Conservation (phyloP, 306 rosid species). For the Vigna unguiculata region DNA sequence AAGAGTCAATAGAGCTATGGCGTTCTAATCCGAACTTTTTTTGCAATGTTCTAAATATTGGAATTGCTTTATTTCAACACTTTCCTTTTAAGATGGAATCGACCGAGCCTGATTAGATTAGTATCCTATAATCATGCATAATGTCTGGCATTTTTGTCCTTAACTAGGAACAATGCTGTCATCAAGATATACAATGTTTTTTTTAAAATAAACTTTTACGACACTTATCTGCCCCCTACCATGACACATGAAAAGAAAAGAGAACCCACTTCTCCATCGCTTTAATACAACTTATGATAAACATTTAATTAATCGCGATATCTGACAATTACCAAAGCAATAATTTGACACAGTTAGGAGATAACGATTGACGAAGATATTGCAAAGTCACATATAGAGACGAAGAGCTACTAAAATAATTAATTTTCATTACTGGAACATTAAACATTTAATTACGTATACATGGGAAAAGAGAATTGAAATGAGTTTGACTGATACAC, state of each 20-base stretch:
- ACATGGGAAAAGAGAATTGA: conserved; percentile 46
- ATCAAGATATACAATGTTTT: conserved; percentile 8
- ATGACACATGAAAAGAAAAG: conserved; percentile 45
- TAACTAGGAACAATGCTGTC: conserved; percentile 28
- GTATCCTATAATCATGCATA: conserved; percentile 36
- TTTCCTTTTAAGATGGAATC: conserved; percentile 42
- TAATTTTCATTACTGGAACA: conserved; percentile 37
- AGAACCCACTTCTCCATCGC: conserved; percentile 2
- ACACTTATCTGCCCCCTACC: conserved; percentile 45
- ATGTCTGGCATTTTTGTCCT: conserved; percentile 49
- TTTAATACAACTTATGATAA: conserved; percentile 6
- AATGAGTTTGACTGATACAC: conserved; percentile 49
- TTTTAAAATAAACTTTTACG: background rate
- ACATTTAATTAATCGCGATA: background rate
- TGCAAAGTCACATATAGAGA: background rate
- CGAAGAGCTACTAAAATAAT: conserved; percentile 36
- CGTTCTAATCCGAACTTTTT: conserved; percentile 30
- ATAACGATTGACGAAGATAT: conserved; percentile 9
- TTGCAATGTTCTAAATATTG: conserved; percentile 38
- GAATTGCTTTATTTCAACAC: conserved; percentile 13
- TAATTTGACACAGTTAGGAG: conserved; percentile 22
- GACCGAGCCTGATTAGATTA: conserved; percentile 37
- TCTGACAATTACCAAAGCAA: background rate
- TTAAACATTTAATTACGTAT: conserved; percentile 45
- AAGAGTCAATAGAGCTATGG: conserved; percentile 39